Base-by-base conservation (phyloP, 2,329 filamentous ascomycete genomes). In the Epichloe aotearoae region DNA sequence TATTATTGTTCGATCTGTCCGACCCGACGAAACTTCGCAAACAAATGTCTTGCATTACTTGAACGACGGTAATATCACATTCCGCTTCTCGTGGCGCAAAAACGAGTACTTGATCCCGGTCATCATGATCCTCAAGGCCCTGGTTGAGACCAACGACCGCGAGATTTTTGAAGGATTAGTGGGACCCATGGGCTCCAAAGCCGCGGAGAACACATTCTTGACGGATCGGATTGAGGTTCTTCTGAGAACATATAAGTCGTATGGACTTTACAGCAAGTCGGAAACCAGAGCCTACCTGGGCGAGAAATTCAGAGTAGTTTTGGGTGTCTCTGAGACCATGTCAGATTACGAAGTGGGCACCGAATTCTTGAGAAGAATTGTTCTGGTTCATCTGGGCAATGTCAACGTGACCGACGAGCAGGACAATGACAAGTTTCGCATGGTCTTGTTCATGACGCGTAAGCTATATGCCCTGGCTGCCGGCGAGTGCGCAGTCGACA, bases 31-130 rank as follows among this genome's bases (percentile, higher is more conserved):
- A 70, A 96, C 91, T 8, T 96, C 90, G 33, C 91, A 97, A 68
- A 97, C 91, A 38, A 98, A 97, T 62, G 89, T 95, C 36, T 76
- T 98, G 46, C 93, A 98, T 69, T 98, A 97, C 67, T 79, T 98
- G 51, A 88, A 78, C 60, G 93, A 98, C 65, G 93, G 93, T 56
- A 97, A 96, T 66, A 83, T 97, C 60, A 97, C 88, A 0, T 95
- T 98, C 69, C 80, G 93, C 51, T 98, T 98, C 69, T 96, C 91
- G 6, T 98, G 91, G 91, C 79, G 90, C 58, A 98, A 98, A 70
- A 88, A 89, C 59, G 93, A 98, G 68, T 98, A 88, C 62, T 79
- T 98, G n/a, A 79, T 98, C 2, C 93, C 93, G 1, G 86, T 89
- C 54, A 83, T 96, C 77, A 97, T 98, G 91, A 82, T 98, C 36